Evolutionary conservation across 352 stramenopile genomes (phyloP), one percentile per base, ranked within the genome.

Genomic region (Pythium brachiatum): DNA sequence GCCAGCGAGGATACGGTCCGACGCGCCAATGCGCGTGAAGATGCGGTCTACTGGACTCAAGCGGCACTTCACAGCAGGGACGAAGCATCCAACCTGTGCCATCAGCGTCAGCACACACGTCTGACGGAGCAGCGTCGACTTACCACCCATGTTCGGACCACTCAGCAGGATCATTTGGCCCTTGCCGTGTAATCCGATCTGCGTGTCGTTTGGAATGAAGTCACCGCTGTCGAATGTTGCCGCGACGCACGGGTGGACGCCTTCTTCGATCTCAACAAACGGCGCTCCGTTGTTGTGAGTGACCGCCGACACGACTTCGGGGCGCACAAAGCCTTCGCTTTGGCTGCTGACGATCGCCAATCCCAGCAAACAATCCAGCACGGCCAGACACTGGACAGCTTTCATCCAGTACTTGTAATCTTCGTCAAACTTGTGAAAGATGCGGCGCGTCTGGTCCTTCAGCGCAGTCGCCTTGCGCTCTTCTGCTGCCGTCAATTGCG

Each of bases 21-120:
- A 98, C 1, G 98, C 98, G 36, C 98, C 98, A 41, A 99, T 95
- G n/a, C 98, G 90, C 20, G 98, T 99, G 72, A 99, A 99, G 54
- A 99, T 99, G 16, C 97, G 93, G 74, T 99, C 98, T 2, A 99
- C 87, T 0, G 97, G 97, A 43, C 90, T 99, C 41, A 99, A 71
- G n/a, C 75, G 76, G 58, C 87, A 98, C 50, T 81, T 84, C n/a
- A 90, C 73, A 16, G 97, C 97, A 2, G 97, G 97, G 20, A 99
- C 98, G 65, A 97, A 99, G 72, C 96, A 99, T 15, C 98, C 98
- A n/a, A 99, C 93, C 77, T 99, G 97, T 12, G 97, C 97, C 68
- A 99, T 92, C 48, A 99, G 95, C 6, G 93, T 86, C 38, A 99
- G 86, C 23, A 99, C 83, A 66, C 97, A 99, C 18, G 97, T 99